A percentile compares a stretch with the other conserved stretches of the same genome.
Evolutionary conservation across 2,329 filamentous ascomycete genomes (phyloP).

Genomic region (Phaeosphaeriaceae sp.): DNA sequence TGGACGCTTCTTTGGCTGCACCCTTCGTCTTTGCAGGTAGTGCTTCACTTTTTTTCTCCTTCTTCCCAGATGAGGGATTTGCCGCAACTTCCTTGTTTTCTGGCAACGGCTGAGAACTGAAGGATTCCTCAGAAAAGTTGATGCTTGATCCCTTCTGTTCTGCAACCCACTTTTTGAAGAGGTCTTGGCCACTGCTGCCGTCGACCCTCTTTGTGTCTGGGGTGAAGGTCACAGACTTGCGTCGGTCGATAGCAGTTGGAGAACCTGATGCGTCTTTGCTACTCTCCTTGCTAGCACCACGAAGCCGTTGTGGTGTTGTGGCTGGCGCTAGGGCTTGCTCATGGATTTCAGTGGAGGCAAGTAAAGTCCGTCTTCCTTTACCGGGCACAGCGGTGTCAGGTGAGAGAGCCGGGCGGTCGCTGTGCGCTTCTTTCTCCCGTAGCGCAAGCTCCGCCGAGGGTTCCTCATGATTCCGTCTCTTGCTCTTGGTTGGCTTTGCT

Average conservation of each 20-base stretch:
- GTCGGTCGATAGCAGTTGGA: constrained; percentile 37
- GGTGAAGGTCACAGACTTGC: constrained; percentile 71
- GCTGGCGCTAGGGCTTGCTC: constrained; percentile 13
- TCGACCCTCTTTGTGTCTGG: constrained; percentile 67
- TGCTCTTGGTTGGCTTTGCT: constrained; percentile 22
- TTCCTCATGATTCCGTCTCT: constrained; percentile 19
- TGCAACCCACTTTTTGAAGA: constrained; percentile 59
- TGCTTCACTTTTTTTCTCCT: constrained; percentile 9
- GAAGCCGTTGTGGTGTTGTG: constrained; percentile 26
- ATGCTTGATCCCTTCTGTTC: constrained; percentile 38
- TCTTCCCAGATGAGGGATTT: background rate
- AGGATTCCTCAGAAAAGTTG: constrained; percentile 16
- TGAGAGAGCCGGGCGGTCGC: constrained; percentile 28
- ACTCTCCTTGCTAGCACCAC: constrained; percentile 13
- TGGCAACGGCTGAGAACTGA: constrained; percentile 10
- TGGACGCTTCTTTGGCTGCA: constrained; percentile 3
- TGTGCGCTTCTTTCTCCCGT: constrained; percentile 12
- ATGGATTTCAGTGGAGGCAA: constrained; percentile 40
- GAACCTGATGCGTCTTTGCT: constrained; percentile 30
- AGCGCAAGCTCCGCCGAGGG: constrained; percentile 6
- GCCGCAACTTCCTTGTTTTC: constrained; percentile 14
- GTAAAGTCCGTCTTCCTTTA: constrained; percentile 27
- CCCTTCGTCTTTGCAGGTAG: constrained; percentile 14
- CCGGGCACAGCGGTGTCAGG: constrained; percentile 18
- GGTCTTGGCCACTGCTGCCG: constrained; percentile 60